These are phyloP conservation scores for Coffea canephora DNA, from an alignment of 257 asterid species.

Conservation along the genomic window DNA sequence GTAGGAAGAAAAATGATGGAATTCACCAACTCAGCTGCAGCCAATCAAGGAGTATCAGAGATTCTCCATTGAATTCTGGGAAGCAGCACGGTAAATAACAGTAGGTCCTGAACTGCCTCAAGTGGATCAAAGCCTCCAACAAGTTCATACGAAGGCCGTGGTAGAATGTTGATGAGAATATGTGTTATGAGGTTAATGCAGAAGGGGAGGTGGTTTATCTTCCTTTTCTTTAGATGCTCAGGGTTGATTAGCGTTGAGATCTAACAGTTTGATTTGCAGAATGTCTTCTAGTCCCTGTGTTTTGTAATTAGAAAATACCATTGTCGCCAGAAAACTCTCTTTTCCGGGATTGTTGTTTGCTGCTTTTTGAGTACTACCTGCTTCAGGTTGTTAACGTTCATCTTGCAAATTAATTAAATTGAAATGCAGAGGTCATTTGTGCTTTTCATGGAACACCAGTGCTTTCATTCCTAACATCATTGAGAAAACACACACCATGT, in stretches of 20 bases:
- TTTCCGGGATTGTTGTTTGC: neutral
- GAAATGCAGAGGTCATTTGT: neutral
- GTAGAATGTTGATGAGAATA: conserved; percentile 12
- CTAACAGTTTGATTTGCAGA: conserved; percentile 7
- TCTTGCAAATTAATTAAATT: neutral
- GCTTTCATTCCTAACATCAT: neutral
- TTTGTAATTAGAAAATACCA: neutral
- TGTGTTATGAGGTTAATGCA: conserved; percentile 15
- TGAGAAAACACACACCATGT: conserved; percentile 1
- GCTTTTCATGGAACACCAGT: neutral
- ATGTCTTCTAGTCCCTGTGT: neutral
- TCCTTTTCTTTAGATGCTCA: neutral
- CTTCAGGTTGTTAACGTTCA: neutral
- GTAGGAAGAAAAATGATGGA: conserved; percentile 58
- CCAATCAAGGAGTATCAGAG: conserved; percentile 51
- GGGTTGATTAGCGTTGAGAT: conserved; percentile 6
- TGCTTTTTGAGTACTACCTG: neutral
- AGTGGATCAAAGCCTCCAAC: conserved; percentile 16
- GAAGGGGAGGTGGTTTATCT: conserved; percentile 4
- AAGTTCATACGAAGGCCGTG: conserved; percentile 7
- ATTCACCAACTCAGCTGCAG: conserved; percentile 38
- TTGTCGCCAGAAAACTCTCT: neutral
- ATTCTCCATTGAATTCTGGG: conserved; percentile 42
- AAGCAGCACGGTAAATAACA: conserved; percentile 45
- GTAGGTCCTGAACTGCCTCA: neutral